Conservation (phyloP, 352 stramenopile genomes). For the Phytopythium ostracodes region DNA sequence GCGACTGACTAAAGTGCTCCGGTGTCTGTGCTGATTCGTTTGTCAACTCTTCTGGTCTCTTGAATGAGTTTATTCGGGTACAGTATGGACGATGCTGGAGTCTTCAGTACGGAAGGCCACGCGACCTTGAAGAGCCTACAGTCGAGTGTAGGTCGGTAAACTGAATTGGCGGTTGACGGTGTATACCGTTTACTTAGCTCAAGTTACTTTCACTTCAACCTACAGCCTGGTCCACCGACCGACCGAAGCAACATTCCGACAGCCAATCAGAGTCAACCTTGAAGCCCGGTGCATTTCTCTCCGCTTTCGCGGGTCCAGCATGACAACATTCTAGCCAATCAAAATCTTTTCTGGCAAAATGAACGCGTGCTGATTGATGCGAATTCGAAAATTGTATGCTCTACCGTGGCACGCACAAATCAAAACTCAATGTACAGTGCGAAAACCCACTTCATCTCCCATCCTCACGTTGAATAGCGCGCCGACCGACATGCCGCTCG, state of each 20-base stretch:
- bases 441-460: neutral
- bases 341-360: neutral
- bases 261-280: constrained; percentile 1
- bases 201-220: neutral
- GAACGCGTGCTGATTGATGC: neutral
- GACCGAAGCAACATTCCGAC: neutral
- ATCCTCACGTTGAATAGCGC: neutral
- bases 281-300: neutral
- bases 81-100: neutral
- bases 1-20: neutral
- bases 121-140: neutral
- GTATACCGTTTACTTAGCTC: neutral
- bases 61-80: neutral
- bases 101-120: no score
- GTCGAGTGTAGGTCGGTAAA: neutral
- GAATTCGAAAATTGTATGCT: neutral
- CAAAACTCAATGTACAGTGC: no score
- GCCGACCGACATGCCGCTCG: neutral
- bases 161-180: neutral
- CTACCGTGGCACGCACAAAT: neutral
- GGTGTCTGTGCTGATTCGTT: neutral
- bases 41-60: neutral
- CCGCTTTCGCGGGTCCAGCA: neutral
- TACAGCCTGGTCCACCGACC: neutral
- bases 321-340: neutral